A percentile compares a stretch with the other conserved stretches of the same genome.
These are phyloP conservation scores for Spirogloea muscicola DNA, from an alignment of 139 green algal genomes.

Conservation along the genomic window DNA sequence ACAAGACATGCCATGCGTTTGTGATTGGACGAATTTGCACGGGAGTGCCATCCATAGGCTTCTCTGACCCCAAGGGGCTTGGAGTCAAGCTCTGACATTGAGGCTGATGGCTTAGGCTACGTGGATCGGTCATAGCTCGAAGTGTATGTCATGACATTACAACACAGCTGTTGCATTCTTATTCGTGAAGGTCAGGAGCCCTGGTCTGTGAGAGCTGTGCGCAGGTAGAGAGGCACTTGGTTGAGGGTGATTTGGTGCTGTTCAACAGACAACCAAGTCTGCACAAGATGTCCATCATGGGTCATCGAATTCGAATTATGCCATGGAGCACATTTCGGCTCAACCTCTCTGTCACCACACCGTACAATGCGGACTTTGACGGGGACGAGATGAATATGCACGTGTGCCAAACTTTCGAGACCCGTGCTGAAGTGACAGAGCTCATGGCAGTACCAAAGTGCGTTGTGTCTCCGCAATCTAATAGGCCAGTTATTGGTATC, in stretches of 20 bases:
- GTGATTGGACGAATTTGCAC: too few species aligned
- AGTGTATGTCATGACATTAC: too few species aligned
- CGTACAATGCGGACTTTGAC: conserved; percentile 99
- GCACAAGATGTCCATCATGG: conserved; percentile 99
- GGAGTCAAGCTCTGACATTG: too few species aligned
- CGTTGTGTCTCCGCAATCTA: conserved; percentile 95
- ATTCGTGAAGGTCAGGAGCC: too few species aligned
- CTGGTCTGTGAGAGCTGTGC: too few species aligned
- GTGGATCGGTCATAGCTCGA: too few species aligned
- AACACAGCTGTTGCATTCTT: too few species aligned
- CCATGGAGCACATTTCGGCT: conserved; percentile 75
- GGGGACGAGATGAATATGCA: conserved; percentile 99
- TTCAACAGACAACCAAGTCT: conserved; percentile 99
- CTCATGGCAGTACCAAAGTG: conserved; percentile 98
- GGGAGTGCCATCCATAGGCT: too few species aligned
- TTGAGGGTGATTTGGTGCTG: conserved; percentile 92
- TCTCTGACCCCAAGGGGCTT: too few species aligned
- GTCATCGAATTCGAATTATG: conserved; percentile 85
- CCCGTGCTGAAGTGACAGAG: conserved; percentile 79
- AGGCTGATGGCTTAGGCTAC: too few species aligned
- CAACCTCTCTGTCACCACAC: conserved; percentile 93
- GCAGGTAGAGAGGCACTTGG: conserved; percentile 89
- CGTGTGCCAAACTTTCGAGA: conserved; percentile 89
- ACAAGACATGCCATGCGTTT: too few species aligned
- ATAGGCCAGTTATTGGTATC: conserved; percentile 95